Conservation (phyloP, 2,329 filamentous ascomycete genomes). For the Diaporthe vaccinii region DNA sequence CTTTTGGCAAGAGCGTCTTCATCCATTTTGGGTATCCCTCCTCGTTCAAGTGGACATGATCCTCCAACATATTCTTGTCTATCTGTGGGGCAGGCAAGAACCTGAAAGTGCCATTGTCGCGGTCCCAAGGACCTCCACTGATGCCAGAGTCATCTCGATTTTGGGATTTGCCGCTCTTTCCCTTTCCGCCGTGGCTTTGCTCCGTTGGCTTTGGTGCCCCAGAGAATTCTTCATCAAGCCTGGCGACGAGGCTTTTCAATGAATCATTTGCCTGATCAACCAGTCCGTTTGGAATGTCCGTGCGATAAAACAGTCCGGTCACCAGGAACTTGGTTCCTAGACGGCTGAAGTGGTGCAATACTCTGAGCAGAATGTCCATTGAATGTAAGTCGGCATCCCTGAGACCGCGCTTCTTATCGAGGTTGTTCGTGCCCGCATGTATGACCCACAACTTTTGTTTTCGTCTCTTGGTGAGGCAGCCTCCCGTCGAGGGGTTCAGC, state of each 20-base stretch:
- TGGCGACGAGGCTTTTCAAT: constrained; percentile 7
- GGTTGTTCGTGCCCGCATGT: constrained; percentile 44
- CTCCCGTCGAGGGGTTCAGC: background rate
- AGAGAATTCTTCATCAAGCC: background rate
- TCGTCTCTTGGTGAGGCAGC: background rate
- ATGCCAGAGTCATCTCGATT: background rate
- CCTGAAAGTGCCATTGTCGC: background rate
- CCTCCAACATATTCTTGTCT: constrained; percentile 35
- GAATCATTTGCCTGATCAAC: constrained; percentile 41
- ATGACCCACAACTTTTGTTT: constrained; percentile 43
- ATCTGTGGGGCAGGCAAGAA: constrained; percentile 24
- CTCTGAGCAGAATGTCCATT: constrained; percentile 1
- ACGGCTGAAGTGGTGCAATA: constrained; percentile 7
- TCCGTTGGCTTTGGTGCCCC: background rate
- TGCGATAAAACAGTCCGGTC: constrained; percentile 44
- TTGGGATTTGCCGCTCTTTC: background rate
- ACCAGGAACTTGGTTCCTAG: constrained; percentile 37
- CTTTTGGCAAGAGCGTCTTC: constrained; percentile 29
- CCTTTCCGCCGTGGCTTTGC: background rate
- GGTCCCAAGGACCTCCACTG: background rate
- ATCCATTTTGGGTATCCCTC: constrained; percentile 44
- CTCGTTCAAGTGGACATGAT: constrained; percentile 45
- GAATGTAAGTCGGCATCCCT: constrained; percentile 22
- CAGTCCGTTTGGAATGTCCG: constrained; percentile 41
- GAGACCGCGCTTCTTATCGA: constrained; percentile 41